Evolutionary conservation across 306 rosid species (phyloP), one percentile per base, ranked within the genome.

Genomic region (Castanea sativa): DNA sequence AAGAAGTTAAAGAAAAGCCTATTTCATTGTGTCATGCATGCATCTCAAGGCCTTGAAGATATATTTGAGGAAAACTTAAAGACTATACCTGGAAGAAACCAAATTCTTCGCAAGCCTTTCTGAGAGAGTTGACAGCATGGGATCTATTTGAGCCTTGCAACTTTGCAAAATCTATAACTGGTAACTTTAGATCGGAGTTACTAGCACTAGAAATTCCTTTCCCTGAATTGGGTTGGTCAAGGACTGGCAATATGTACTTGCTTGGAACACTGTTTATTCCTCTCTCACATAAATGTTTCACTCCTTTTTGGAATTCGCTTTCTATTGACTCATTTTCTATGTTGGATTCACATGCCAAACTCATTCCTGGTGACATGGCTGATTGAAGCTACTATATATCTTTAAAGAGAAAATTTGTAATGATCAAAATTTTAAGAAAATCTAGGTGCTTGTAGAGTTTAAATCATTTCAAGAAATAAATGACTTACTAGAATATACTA

Each of bases 51-150:
- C 53, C 53, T 49, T 49, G 16, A 8, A 41, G 5, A 49, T 49
- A 10, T 10, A 12, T 11, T 10, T 49, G 53, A 12, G 16, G 53
- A 49, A 49, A 49, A 49, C 53, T 49, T 49, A 12, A 49, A 49
- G 15, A 49, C 16, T 49, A 49, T 33, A 93, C 98, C 92, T 94
- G 98, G 69, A 94, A 94, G 74, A 94, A 88, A 19, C 98, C 98
- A 19, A 78, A 92, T 2, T 60, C 79, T 69, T 89, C 86, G 33
- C 94, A 92, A 35, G 96, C 96, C 30, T 80, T 59, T 11, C 89
- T 78, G 2, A 94, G 82, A 33, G 95, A 81, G 49, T 73, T 76
- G 32, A 94, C 89, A 58, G 55, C 90, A 30, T 81, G 90, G 65
- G 72, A 43, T 71, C 96, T 88, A 33, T 75, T 86, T 10, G 94